Base-by-base conservation (phyloP, 2,329 filamentous ascomycete genomes). In the Penicillium sp. region DNA sequence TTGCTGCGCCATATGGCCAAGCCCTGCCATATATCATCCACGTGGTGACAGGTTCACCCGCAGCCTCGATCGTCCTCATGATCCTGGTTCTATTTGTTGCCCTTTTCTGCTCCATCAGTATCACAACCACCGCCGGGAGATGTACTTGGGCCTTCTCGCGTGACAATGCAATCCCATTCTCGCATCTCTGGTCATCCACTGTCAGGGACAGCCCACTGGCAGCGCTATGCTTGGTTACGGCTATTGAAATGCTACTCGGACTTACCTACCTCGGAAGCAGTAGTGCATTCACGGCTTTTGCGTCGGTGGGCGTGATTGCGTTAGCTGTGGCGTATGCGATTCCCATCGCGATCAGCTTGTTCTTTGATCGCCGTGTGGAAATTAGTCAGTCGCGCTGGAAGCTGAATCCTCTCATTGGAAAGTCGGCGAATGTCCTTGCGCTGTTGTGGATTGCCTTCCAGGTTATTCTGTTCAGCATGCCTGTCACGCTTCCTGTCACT, bases 321-420 rank as follows among this genome's bases (percentile, higher is more conserved):
- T 71, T 86, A 29, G 81, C 83, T 0, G 75, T 82, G 4, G 79
- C 78, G 0, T 86, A 86, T 58, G 80, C 78, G 0, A 82, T 85
- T 19, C 83, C 83, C 1, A 83, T 86, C 41, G 38, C 48, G 5
- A 41, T 50, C 38, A 50, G 48, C 10, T n/a, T 50, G 25, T 41
- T 67, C 71, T 7, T 76, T 83, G 29, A 31, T 31, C 29, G 11
- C 29, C 29, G 29, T 2, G 29, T 31, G 29, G 29, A 31, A 31
- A 31, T 31, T 5, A 31, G 29, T 31, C 29, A 31, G 29, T 31
- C 29, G 4, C 29, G 29, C 29, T 31, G 29, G 29, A 31, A 13
- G 29, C 29, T 31, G 29, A 31, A 31, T 31, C 29, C 29, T 13
- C 29, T 31, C 29, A 31, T 81, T 3, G 81, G 82, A 0, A 71